Conservation (phyloP, 176 grass and related monocot genomes). For the Eleusine indica region DNA sequence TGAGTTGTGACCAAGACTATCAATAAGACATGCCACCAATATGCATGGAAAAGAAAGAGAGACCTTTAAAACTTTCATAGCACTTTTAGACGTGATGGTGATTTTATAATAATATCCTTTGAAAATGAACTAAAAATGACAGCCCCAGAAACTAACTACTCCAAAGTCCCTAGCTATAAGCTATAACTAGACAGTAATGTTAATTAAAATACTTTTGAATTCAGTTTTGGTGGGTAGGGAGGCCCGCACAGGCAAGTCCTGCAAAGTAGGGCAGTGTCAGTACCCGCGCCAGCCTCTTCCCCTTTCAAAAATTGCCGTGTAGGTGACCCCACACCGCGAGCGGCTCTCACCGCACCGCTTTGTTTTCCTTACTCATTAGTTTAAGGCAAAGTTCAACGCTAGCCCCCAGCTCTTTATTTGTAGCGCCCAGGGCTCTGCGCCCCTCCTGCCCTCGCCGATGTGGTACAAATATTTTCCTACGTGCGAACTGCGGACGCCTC, state of each 20-base stretch:
- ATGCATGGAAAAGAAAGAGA: too few relatives aligned
- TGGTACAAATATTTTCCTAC: slow-evolving; percentile 22
- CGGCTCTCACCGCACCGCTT: slow-evolving; percentile 86
- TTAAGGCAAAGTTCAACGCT: slow-evolving; percentile 46
- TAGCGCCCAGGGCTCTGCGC: neutral
- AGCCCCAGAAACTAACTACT: too few relatives aligned
- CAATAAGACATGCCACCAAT: too few relatives aligned
- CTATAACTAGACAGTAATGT: too few relatives aligned
- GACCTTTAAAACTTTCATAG: too few relatives aligned
- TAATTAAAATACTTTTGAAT: neutral
- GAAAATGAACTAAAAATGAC: too few relatives aligned
- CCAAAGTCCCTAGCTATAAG: too few relatives aligned
- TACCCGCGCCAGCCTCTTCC: slow-evolving; percentile 68
- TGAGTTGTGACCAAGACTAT: too few relatives aligned
- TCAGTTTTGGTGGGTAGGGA: slow-evolving; percentile 50
- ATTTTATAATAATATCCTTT: too few relatives aligned
- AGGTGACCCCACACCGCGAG: slow-evolving; percentile 57
- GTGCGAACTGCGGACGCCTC: too few relatives aligned
- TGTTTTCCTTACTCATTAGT: slow-evolving; percentile 99
- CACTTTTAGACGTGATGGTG: too few relatives aligned
- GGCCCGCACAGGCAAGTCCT: slow-evolving; percentile 87
- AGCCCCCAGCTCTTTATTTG: neutral
- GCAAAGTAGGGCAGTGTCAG: slow-evolving; percentile 87
- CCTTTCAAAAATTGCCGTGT: slow-evolving; percentile 76
- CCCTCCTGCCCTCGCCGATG: neutral